Evolutionary conservation across 2,329 filamentous ascomycete genomes (phyloP).

Genomic region (Colletotrichum karsti): DNA sequence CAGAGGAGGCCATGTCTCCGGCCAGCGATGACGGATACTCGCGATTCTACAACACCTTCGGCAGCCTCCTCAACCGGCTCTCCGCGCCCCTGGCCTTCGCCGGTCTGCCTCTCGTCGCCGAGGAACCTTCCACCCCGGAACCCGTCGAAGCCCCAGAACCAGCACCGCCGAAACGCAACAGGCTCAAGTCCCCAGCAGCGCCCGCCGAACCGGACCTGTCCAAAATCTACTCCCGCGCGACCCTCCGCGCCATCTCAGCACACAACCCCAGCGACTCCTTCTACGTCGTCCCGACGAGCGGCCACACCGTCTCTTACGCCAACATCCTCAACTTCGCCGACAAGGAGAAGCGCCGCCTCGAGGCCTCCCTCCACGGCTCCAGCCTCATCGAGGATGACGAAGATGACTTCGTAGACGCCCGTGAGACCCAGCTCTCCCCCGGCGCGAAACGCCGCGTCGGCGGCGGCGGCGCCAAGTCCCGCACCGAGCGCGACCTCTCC

Average conservation of each 20-base stretch:
- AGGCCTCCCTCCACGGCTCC: conserved; percentile 54
- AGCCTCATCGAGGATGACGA: conserved; percentile 71
- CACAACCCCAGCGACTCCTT: conserved; percentile 79
- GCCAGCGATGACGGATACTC: conserved; percentile 81
- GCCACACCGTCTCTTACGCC: conserved; percentile 92
- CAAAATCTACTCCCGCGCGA: conserved; percentile 85
- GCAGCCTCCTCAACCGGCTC: conserved; percentile 85
- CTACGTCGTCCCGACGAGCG: conserved; percentile 92
- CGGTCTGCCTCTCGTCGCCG: conserved; percentile 78
- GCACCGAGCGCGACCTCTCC: conserved; percentile 52
- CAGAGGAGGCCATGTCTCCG: conserved; percentile 35
- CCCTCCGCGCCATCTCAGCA: conserved; percentile 78
- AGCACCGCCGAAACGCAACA: conserved; percentile 46
- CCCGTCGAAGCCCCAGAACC: conserved; percentile 45
- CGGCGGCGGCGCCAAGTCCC: conserved; percentile 48
- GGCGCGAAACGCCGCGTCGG: conserved; percentile 49
- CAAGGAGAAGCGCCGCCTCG: conserved; percentile 70
- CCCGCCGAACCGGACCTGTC: conserved; percentile 76
- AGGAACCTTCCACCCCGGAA: conserved; percentile 46
- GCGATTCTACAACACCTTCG: conserved; percentile 92
- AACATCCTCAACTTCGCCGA: conserved; percentile 80
- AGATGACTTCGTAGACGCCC: conserved; percentile 90
- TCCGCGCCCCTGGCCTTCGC: conserved; percentile 94
- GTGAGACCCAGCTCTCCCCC: conserved; percentile 64
- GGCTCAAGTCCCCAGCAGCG: conserved; percentile 41